Base-by-base conservation (phyloP, 2,329 filamentous ascomycete species). In the Colletotrichum graminicola region DNA sequence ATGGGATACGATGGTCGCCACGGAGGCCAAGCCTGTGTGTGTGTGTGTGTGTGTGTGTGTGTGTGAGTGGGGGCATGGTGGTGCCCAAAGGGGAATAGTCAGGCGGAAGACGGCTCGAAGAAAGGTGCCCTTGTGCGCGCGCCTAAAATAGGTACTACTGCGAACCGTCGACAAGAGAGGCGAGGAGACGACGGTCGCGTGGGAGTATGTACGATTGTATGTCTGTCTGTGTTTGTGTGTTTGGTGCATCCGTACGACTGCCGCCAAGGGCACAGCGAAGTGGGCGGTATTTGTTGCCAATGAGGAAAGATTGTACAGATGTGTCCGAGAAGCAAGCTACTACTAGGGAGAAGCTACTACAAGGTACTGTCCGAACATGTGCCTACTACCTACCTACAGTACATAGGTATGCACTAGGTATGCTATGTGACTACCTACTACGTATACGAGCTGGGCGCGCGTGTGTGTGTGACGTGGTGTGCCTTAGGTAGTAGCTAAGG, bases 1-100 rank as follows among this genome's bases (percentile, higher is more conserved):
- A 68, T 59, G 52, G 59, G 64, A 67, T 71, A 63, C 68, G 65
- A 68, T 47, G 47, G 51, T 47, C 34, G 14, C 32, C 21, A 57
- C 34, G 65, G 68, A 62, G 55, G 65, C 68, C 57, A 60, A 63
- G 65, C 57, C 65, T 23, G 59, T 64, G 68, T 1, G 18, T 21
- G 18, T 21, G 8, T 18, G 18, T 1, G 12, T 16, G 14, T 41
- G 12, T 16, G 39, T 16, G 41, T 3, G 16, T 43, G 41, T 18
- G 41, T 43, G 41, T 21, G 60, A 32, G 47, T 39, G 47, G 47
- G n/a, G 43, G 29, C 21, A 45, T 29, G 21, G 21, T 47, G 14
- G 29, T 47, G 43, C 52, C 59, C 23, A 49, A 23, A 62, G 32
- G 59, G 43, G 29, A 32, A 49, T 49, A 26, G 59, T 51, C 39